Base-by-base conservation (phyloP, 2,329 filamentous ascomycete species). In the Hirsutella rhossiliensis region DNA sequence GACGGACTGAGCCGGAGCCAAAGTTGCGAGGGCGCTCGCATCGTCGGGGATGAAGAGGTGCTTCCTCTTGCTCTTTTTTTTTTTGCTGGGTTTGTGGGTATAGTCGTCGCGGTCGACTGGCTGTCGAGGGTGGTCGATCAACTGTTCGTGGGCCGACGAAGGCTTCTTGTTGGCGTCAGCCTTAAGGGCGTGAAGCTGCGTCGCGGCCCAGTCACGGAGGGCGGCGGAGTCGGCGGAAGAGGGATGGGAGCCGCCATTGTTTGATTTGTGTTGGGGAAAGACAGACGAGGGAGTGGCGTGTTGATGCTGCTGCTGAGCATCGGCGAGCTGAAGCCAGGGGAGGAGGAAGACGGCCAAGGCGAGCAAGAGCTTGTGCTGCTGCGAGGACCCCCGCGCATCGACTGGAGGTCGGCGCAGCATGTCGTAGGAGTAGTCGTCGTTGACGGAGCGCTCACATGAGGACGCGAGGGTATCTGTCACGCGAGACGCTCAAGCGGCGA, bases 11-110 rank as follows among this genome's bases (percentile, higher is more conserved):
- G 83, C 89, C 86, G 87, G 88, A 95, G 90, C 89, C 76, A 89
- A 83, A 84, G 88, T 92, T 78, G 84, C 84, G 76, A 92, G 76
- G 85, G 88, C 88, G 88, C 87, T 88, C 87, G 81, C 86, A 83
- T 92, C 77, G 69, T 76, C 59, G 63, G 66, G 64, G 58, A 64
- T 61, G 43, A 63, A 54, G 46, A 59, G 56, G 46, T 58, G 54
- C 45, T 61, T 54, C 51, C 58, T 49, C 54, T 61, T 55, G 52
- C 58, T 46, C 55, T 60, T 55, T 52, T 58, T 46, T 19, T 46
- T 38, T 36, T 38, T 23, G 6, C 17, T 36, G 19, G 3, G 28
- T 11, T 15, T 19, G 3, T 23, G 20, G 23, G 28, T 6, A 9
- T 27, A 27, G 23, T 27, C 23, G 23, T 27, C 23, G 23, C 38